These are phyloP conservation scores for Irineochytrium annulatum DNA, from an alignment of 192 early-diverging fungal species.

Conservation along the genomic window DNA sequence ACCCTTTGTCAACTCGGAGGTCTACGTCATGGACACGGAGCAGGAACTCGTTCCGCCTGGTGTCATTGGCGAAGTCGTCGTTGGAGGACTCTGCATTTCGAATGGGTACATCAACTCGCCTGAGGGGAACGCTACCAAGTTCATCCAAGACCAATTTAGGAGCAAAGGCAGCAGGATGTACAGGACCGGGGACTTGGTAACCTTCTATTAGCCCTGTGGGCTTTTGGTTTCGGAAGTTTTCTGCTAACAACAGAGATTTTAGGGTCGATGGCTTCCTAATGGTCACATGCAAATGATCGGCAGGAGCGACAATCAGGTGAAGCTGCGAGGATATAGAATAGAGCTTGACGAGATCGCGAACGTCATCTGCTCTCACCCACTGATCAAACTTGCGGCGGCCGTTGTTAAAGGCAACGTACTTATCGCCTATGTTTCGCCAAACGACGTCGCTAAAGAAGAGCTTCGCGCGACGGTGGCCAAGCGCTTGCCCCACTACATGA, in stretches of 20 bases:
- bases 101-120: slow-evolving; percentile 40
- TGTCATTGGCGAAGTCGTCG: slow-evolving; percentile 34
- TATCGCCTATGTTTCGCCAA: slow-evolving; percentile 30
- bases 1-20: slow-evolving; percentile 15
- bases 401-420: slow-evolving; percentile 23
- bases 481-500: slow-evolving; percentile 34
- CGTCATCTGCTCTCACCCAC: slow-evolving; percentile 11
- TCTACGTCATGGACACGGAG: slow-evolving; percentile 32
- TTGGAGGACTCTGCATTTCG: slow-evolving; percentile 38
- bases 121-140: slow-evolving; percentile 31
- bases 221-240: neutral
- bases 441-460: neutral
- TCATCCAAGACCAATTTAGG: slow-evolving; percentile 24
- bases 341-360: slow-evolving; percentile 30
- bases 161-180: slow-evolving; percentile 27
- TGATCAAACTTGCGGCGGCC: slow-evolving; percentile 19
- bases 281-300: slow-evolving; percentile 35
- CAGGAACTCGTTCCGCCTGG: slow-evolving; percentile 32
- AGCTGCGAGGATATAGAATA: slow-evolving; percentile 35
- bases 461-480: neutral
- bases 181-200: slow-evolving; percentile 22
- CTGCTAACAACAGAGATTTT: no score
- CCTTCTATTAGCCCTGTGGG: neutral
- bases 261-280: slow-evolving; percentile 10
- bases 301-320: slow-evolving; percentile 37